A percentile compares a stretch with the other conserved stretches of the same genome.
phyloP scores from a whole-genome alignment of 257 asterid genomes.

The Handroanthus guayacan region DNA sequence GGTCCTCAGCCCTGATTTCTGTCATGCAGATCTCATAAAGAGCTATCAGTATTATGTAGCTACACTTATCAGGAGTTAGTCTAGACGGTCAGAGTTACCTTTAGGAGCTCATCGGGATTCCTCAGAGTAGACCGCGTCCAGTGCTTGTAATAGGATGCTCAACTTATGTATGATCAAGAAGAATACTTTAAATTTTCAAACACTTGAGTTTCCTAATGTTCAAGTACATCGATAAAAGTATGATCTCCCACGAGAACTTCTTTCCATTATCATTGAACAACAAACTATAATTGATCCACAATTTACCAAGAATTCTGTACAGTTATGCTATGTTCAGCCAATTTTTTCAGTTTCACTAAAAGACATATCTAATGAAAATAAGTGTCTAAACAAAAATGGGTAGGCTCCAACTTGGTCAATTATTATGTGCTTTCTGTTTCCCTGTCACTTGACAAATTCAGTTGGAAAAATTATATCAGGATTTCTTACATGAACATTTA shows the following conservation, averaged over 20 bases:
- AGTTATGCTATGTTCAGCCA: constrained; percentile 35
- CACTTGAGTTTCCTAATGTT: neutral
- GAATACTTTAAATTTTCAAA: too few relatives aligned
- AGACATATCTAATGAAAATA: neutral
- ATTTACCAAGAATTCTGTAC: constrained; percentile 26
- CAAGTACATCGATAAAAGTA: neutral
- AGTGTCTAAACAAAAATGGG: constrained; percentile 1
- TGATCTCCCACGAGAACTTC: constrained; percentile 1
- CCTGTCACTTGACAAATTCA: constrained; percentile 40
- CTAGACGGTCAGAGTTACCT: constrained; percentile 8
- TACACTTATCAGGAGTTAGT: constrained; percentile 9
- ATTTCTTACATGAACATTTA: constrained; percentile 72
- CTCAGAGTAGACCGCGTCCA: neutral
- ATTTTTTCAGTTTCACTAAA: constrained; percentile 25
- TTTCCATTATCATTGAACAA: constrained; percentile 14
- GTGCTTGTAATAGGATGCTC: constrained; percentile 13
- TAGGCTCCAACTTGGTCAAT: constrained; percentile 19
- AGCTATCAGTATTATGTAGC: constrained; percentile 19
- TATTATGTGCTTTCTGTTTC: constrained; percentile 19
- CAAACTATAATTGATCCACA: constrained; percentile 18
- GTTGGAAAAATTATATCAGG: constrained; percentile 70
- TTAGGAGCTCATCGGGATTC: constrained; percentile 13
- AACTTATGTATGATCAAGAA: constrained; percentile 22
- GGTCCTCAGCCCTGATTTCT: constrained; percentile 55
- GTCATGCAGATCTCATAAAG: neutral